Evolutionary conservation across 768 basidiomycete genomes (phyloP).

Genomic region (Podaxis sp.): DNA sequence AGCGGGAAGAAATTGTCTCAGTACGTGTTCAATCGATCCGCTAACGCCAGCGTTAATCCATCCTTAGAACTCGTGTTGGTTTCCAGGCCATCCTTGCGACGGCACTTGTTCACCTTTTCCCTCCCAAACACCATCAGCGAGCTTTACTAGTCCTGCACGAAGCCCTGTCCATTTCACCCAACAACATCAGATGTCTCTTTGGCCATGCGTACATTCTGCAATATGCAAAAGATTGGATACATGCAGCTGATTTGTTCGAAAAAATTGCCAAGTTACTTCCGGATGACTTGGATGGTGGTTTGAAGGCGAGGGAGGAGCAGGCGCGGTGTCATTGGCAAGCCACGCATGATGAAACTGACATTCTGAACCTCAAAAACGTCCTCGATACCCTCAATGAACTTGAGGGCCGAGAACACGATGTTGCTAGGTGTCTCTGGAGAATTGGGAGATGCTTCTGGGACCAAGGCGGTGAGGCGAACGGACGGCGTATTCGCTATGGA

Average conservation of each 20-base stretch:
- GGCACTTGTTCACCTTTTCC: constrained; percentile 79
- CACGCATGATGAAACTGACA: constrained; percentile 44
- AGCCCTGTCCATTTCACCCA: constrained; percentile 60
- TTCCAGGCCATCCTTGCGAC: constrained; percentile 74
- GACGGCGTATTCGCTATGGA: not conserved
- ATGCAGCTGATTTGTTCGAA: constrained; percentile 64
- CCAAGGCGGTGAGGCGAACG: constrained; percentile 54
- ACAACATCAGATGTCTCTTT: constrained; percentile 68
- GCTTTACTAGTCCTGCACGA: constrained; percentile 76
- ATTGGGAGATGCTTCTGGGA: constrained; percentile 78
- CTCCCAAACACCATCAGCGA: constrained; percentile 86
- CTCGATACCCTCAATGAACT: constrained; percentile 42
- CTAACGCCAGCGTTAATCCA: not conserved
- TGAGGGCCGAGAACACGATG: constrained; percentile 51
- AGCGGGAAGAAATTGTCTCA: constrained; percentile 52
- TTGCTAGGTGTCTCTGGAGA: constrained; percentile 83
- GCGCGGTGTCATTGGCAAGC: constrained; percentile 81
- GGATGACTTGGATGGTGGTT: constrained; percentile 42
- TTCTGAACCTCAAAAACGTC: constrained; percentile 48
- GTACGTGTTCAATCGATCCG: constrained; percentile 33
- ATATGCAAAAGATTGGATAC: constrained; percentile 61
- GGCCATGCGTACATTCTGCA: constrained; percentile 75
- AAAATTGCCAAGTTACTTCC: constrained; percentile 50
- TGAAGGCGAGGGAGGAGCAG: constrained; percentile 76
- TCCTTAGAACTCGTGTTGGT: constrained; percentile 56